Evolutionary conservation across 805 yeast species (phyloP), one percentile per base, ranked within the genome.

Genomic region (Cyberlindnera mycetangii): DNA sequence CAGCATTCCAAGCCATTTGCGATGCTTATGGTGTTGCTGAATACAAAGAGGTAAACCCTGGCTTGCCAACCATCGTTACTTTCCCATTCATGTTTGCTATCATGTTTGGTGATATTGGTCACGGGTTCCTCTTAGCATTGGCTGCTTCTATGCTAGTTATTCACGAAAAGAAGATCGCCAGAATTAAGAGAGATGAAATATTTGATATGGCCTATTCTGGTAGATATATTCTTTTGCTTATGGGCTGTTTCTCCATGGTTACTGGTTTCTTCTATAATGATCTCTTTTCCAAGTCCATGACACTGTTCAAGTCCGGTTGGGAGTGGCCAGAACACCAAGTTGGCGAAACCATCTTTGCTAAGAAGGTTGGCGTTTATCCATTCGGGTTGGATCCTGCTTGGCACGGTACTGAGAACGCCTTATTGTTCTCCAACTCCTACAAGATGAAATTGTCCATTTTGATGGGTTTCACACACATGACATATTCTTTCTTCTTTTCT

Each of bases 61-160:
- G 96, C 43, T 71, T 93, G 51, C 92, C 99, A 4, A 92, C 99
- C 1, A 79, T 89, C 37, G 84, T 93, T 20, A 93, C 99, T 0
- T 93, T 93, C 72, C 99, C 99, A 19, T 93, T 93, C 65, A 86
- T 93, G 95, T 93, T 93, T 70, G 97, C 99, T 22, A 85, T 93
- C 58, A 93, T 93, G 99, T 93, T 93, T 72, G 99, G 99, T 72
- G 99, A 93, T 71, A 64, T 90, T 47, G 99, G 99, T 14, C 99
- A 93, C 70, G 99, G 99, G 6, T 76, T 89, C 48, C 78, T 93
- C 38, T 71, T 93, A 65, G 76, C 84, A 43, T 65, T 85, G 45
- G 87, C 89, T 15, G 96, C 95, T 1, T 67, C 79, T 41, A 66
- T 69, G 24, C 70, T 93, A 51, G 89, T 93, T 10, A 52, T 81